phyloP scores from a whole-genome alignment of 179 eudicot species.

The Nepenthes alata region DNA sequence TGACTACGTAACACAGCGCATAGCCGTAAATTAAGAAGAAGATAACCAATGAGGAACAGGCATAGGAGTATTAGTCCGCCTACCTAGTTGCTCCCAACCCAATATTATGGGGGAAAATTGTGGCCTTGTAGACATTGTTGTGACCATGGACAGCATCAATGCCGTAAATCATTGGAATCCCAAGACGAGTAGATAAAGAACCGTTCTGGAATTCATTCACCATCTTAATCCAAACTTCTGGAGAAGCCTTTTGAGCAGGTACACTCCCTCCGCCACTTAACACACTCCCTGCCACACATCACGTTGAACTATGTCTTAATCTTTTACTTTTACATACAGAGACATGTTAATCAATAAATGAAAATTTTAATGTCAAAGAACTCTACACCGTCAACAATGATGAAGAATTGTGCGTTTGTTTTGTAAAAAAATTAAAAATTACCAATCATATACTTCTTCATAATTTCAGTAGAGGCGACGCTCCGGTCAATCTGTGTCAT shows the following conservation, averaged over 20 bases:
- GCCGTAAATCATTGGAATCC: conserved; percentile 86
- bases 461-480: conserved; percentile 46
- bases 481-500: conserved; percentile 76
- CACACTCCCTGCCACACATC: conserved; percentile 46
- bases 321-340: neutral
- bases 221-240: conserved; percentile 71
- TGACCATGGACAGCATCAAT: conserved; percentile 95
- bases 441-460: conserved; percentile 70
- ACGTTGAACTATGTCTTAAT: too few species aligned
- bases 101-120: conserved; percentile 77
- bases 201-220: conserved; percentile 69
- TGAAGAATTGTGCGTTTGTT: too few species aligned
- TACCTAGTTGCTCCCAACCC: conserved; percentile 93
- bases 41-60: too few species aligned
- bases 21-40: too few species aligned
- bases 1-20: too few species aligned
- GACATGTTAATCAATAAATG: conserved; percentile 2
- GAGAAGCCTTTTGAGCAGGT: conserved; percentile 46
- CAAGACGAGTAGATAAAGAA: conserved; percentile 63
- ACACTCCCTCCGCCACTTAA: conserved; percentile 84
- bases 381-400: too few species aligned
- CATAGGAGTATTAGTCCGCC: too few species aligned
- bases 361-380: neutral
- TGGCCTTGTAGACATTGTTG: conserved; percentile 76
- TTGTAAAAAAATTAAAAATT: conserved; percentile 3